Conservation (phyloP, 148 eudicot genomes). For the Polygonum maritimum region DNA sequence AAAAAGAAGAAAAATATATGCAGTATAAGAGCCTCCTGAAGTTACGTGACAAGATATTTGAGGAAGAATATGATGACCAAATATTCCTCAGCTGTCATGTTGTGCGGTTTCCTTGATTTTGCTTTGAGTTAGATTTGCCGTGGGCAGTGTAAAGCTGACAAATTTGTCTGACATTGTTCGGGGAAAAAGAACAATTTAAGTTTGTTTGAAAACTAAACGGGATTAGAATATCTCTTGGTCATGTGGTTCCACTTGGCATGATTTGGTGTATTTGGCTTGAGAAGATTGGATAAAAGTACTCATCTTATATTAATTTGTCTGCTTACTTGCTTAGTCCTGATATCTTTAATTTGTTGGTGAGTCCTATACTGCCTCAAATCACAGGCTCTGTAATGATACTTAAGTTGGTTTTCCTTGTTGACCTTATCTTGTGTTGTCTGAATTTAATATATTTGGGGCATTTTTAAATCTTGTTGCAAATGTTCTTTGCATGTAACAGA, state of each 20-base stretch:
- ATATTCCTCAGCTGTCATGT: neutral
- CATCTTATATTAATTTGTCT: neutral
- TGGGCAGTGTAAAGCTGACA: neutral
- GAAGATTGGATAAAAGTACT: neutral
- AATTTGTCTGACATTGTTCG: neutral
- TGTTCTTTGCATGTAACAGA: conserved; percentile 30
- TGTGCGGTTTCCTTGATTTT: neutral
- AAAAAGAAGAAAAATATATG: too few species aligned
- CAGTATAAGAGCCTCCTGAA: too few species aligned
- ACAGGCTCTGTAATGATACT: neutral
- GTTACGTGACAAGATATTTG: neutral
- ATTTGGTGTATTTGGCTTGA: neutral
- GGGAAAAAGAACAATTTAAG: too few species aligned
- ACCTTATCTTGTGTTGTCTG: conserved; percentile 4
- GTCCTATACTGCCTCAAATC: neutral
- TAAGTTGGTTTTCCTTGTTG: conserved; percentile 1
- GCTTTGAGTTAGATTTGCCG: neutral
- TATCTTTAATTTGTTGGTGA: neutral
- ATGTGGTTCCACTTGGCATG: neutral
- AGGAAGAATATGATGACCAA: neutral
- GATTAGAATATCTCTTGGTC: neutral
- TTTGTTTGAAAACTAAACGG: neutral
- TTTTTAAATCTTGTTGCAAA: neutral
- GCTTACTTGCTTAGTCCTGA: neutral
- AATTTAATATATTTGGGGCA: neutral